Percentiles rank a stretch among this genome's conserved stretches.
Evolutionary conservation across 2,329 filamentous ascomycete genomes (phyloP).

Genomic region (Fusarium clavum): DNA sequence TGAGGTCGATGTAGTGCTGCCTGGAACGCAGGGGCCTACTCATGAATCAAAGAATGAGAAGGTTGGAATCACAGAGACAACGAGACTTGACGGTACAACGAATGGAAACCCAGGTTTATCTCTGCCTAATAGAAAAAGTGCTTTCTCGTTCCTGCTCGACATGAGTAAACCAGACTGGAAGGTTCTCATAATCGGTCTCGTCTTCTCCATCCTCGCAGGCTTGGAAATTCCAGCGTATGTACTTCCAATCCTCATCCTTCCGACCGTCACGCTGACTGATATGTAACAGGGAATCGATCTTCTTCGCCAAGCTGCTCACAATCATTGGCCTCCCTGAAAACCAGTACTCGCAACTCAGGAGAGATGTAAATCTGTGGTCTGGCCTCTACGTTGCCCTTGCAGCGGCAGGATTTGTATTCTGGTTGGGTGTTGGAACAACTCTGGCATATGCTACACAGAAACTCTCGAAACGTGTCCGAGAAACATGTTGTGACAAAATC

Average conservation of each 20-base stretch:
- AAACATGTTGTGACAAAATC: not conserved
- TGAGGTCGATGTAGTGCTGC: not conserved
- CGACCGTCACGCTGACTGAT: not conserved
- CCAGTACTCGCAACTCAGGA: not conserved
- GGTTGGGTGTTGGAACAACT: not conserved
- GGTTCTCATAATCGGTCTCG: not conserved
- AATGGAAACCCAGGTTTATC: not conserved
- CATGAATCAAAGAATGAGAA: not conserved
- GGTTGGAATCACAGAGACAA: not conserved
- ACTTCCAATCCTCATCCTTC: not conserved
- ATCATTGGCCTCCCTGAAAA: not conserved
- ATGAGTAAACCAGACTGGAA: slow-evolving; percentile 1
- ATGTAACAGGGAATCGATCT: not conserved
- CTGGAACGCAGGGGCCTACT: not conserved
- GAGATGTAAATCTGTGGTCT: not conserved
- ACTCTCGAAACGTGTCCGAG: not conserved
- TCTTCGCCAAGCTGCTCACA: slow-evolving; percentile 3
- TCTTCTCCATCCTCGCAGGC: slow-evolving; percentile 1
- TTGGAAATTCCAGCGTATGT: slow-evolving; percentile 1
- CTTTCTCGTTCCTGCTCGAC: not conserved
- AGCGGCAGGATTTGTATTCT: not conserved
- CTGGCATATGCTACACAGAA: slow-evolving; percentile 1
- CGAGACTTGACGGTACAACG: not conserved
- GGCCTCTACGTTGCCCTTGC: not conserved
- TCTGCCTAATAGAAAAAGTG: not conserved